These are phyloP conservation scores for Sergeia podlipaevii DNA, from an alignment of 208 protist genomes.

Conservation along the genomic window DNA sequence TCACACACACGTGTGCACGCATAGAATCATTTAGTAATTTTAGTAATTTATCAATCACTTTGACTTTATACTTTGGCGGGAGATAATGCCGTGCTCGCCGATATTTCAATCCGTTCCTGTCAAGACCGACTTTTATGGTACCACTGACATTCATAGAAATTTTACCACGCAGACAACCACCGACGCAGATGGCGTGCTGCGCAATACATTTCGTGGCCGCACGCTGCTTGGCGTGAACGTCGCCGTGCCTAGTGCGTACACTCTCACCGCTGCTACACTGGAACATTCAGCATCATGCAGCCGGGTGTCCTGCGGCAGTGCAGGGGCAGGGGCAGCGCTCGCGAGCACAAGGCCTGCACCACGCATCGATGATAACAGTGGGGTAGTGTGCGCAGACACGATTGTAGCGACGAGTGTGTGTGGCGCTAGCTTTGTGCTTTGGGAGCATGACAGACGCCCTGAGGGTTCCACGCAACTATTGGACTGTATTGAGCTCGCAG, in stretches of 20 bases:
- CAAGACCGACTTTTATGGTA: slow-evolving; percentile 60
- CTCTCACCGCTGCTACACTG: slow-evolving; percentile 16
- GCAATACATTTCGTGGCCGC: slow-evolving; percentile 29
- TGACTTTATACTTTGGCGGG: too few relatives aligned
- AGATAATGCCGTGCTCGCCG: too few relatives aligned
- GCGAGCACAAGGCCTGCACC: neutral
- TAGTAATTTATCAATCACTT: too few relatives aligned
- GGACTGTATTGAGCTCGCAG: slow-evolving; percentile 39
- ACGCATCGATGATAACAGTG: neutral
- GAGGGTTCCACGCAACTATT: slow-evolving; percentile 17
- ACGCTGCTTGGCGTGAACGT: slow-evolving; percentile 27
- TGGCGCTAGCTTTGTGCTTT: slow-evolving; percentile 28
- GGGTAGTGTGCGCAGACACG: slow-evolving; percentile 1
- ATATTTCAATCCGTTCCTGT: slow-evolving; percentile 67
- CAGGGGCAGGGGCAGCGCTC: neutral
- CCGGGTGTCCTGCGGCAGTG: neutral
- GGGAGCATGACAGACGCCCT: slow-evolving; percentile 59
- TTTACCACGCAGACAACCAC: slow-evolving; percentile 36
- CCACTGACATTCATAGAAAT: slow-evolving; percentile 57
- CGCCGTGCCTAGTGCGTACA: slow-evolving; percentile 21
- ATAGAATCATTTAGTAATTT: too few relatives aligned
- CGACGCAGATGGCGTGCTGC: slow-evolving; percentile 1
- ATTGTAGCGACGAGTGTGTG: slow-evolving; percentile 16
- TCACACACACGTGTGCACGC: too few relatives aligned
- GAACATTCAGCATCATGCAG: neutral